Conservation (phyloP, 1,284 basidiomycete species). For the Neolentinus lepideus region DNA sequence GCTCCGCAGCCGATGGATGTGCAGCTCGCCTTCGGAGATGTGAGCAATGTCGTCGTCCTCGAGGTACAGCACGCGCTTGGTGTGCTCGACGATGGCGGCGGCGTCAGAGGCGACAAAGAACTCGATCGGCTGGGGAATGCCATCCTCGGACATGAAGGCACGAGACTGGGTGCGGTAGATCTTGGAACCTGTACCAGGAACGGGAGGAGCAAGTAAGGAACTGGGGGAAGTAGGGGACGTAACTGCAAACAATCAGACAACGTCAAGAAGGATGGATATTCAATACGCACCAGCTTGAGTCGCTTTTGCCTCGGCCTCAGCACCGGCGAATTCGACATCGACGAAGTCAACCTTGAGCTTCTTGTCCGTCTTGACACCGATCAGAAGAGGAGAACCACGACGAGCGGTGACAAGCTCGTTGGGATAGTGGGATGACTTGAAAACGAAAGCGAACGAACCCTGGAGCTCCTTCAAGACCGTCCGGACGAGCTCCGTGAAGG, state of each 20-base stretch:
- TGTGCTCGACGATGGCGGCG: constrained; percentile 95
- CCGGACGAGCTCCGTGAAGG: constrained; percentile 92
- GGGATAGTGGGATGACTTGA: constrained; percentile 96
- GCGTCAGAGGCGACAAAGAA: constrained; percentile 99
- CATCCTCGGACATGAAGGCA: constrained; percentile 98
- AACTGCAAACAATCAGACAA: constrained; percentile 26
- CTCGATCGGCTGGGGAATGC: constrained; percentile 97
- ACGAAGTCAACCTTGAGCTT: constrained; percentile 99
- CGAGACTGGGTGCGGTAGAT: constrained; percentile 94
- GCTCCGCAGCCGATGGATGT: constrained; percentile 96
- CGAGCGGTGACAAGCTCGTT: constrained; percentile 95
- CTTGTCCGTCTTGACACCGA: constrained; percentile 99
- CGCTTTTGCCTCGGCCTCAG: constrained; percentile 50
- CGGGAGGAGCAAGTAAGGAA: constrained; percentile 73
- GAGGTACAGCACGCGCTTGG: constrained; percentile 97
- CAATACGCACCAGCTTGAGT: constrained; percentile 49
- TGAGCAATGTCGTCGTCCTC: constrained; percentile 99
- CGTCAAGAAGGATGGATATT: background rate
- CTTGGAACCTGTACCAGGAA: constrained; percentile 57
- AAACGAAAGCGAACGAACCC: constrained; percentile 99
- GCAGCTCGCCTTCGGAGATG: constrained; percentile 93
- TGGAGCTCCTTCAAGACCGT: constrained; percentile 96
- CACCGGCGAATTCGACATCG: constrained; percentile 89
- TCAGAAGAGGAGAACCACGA: constrained; percentile 93
- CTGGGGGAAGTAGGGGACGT: constrained; percentile 39